Percentiles rank a stretch among this genome's conserved stretches.
Conservation (phyloP, 495 filamentous ascomycete genomes). For the Lophiostoma macrostomum region DNA sequence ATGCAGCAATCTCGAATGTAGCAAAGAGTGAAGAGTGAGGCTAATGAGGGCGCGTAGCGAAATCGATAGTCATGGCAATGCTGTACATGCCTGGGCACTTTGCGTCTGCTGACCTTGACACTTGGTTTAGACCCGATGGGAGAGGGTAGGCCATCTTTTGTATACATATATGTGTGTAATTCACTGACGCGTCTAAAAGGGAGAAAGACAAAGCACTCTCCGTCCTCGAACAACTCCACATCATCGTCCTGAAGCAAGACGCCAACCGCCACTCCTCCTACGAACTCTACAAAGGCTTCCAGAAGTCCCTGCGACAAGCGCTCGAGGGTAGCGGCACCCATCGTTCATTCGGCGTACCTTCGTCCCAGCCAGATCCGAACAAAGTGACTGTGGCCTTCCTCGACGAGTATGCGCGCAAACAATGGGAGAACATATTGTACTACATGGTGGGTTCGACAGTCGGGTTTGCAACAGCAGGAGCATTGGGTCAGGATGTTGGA, state of each 20-base stretch:
- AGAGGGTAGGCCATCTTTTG: too few relatives aligned
- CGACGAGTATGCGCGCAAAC: conserved; percentile 80
- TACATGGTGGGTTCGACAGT: conserved; percentile 81
- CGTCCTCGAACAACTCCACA: conserved; percentile 77
- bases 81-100: conserved; percentile 81
- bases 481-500: conserved; percentile 51
- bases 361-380: conserved; percentile 54
- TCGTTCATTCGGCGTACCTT: conserved; percentile 85
- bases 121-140: conserved; percentile 71
- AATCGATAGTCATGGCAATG: conserved; percentile 90
- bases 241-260: conserved; percentile 60
- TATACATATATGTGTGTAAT: too few relatives aligned
- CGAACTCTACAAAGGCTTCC: conserved; percentile 71
- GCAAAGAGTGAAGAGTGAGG: neutral
- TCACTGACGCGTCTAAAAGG: too few relatives aligned
- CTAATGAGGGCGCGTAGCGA: conserved; percentile 55
- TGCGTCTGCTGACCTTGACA: conserved; percentile 69
- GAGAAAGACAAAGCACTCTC: conserved; percentile 78
- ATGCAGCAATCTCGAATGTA: conserved; percentile 32
- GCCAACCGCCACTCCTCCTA: conserved; percentile 61
- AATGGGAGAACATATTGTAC: conserved; percentile 94
- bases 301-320: conserved; percentile 71
- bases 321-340: conserved; percentile 82
- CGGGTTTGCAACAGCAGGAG: conserved; percentile 49
- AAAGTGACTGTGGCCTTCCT: conserved; percentile 64